These are phyloP conservation scores for Conticribra guillardii DNA, from an alignment of 108 stramenopile genomes.

Conservation along the genomic window DNA sequence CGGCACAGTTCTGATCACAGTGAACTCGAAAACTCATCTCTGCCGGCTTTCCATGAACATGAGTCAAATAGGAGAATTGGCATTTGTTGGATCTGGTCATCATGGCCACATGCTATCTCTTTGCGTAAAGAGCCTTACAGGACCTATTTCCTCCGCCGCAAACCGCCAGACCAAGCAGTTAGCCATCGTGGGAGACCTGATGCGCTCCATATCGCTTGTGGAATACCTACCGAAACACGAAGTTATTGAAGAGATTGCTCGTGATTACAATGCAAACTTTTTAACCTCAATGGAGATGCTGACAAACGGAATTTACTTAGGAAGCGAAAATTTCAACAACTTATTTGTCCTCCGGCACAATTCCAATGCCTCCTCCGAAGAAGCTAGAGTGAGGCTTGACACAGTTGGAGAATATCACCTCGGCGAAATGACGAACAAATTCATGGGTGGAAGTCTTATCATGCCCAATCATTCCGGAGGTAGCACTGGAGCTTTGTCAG, in stretches of 20 bases:
- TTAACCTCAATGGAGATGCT: slow-evolving; percentile 94
- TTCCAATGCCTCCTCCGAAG: slow-evolving; percentile 81
- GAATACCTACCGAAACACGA: slow-evolving; percentile 84
- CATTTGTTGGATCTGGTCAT: slow-evolving; percentile 75
- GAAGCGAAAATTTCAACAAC: slow-evolving; percentile 93
- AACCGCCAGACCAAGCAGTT: slow-evolving; percentile 59
- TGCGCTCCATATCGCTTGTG: slow-evolving; percentile 93
- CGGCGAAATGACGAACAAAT: slow-evolving; percentile 96
- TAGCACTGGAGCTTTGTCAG: slow-evolving; percentile 11
- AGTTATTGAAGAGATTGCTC: slow-evolving; percentile 88
- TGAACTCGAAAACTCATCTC: slow-evolving; percentile 81
- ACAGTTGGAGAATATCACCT: slow-evolving; percentile 93
- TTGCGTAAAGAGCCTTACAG: slow-evolving; percentile 79
- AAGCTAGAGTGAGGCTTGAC: slow-evolving; percentile 85
- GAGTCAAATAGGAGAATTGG: slow-evolving; percentile 46
- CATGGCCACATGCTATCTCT: slow-evolving; percentile 96
- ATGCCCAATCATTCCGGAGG: slow-evolving; percentile 69
- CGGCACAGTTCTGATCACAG: slow-evolving; percentile 70
- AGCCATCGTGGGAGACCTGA: slow-evolving; percentile 96
- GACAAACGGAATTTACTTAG: slow-evolving; percentile 90
- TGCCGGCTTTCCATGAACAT: slow-evolving; percentile 54
- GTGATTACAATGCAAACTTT: slow-evolving; percentile 96
- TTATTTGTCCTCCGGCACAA: slow-evolving; percentile 90
- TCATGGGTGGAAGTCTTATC: slow-evolving; percentile 90
- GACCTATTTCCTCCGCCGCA: slow-evolving; percentile 10